Evolutionary conservation across 2,329 filamentous ascomycete species (phyloP), one percentile per base, ranked within the genome.

Genomic region (Blumeria hordei): DNA sequence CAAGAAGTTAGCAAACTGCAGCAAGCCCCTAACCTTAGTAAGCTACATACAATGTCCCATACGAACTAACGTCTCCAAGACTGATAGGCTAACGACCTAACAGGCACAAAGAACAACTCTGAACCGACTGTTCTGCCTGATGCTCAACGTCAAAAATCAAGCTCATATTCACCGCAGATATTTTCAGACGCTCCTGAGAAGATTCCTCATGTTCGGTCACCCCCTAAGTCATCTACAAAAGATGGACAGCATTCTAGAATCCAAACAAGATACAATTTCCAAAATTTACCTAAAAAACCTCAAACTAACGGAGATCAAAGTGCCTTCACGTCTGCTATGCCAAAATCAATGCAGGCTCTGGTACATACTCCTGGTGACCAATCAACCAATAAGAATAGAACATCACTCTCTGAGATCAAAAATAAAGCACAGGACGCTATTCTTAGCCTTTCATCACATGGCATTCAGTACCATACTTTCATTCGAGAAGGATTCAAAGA

Each of bases 401-500:
- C 59, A 51, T 56, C 58, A 36, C 56, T 64, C 2, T 57, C 53
- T 6, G 63, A 65, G 41, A 60, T 59, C 32, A 62, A 62, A 21
- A 77, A 75, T 58, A 71, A 76, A 59, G 84, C 84, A 0, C 76
- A 80, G 62, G 75, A 77, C 28, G 81, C 83, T 3, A 78, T 88
- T 41, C 66, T 85, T 34, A 74, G 76, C 39, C 69, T 88, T 3
- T 74, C 71, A 69, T 71, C 74, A 1, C 65, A 85, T 57, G 83
- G 85, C 52, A 78, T 93, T 56, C 77, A 78, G 18, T 94, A 81
- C 63, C 74, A 82, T 55, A 75, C 85, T 57, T 81, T 90, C 56
- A 70, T 88, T 11, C 72, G 78, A 10, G 83, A 90, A 65, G 83
- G 85, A 0, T 73, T 90, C 44, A 76, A 88, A 60, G 71, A 75